Base-by-base conservation (phyloP, 345 rosid species). In the Eucalyptus globulus region DNA sequence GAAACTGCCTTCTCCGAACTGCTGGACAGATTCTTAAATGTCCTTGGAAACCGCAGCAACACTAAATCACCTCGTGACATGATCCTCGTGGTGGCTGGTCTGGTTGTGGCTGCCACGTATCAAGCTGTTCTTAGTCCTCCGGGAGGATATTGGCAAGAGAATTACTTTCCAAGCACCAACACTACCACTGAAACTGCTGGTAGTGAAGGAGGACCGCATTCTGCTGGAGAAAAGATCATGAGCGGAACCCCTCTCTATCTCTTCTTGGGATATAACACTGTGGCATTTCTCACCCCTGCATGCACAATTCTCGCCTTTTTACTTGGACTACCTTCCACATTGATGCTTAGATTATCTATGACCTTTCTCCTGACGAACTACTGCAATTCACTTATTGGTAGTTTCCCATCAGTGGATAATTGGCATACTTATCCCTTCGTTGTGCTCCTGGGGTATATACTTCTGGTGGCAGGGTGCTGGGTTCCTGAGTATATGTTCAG, bases 361-460 rank as follows among this genome's bases (percentile, higher is more conserved):
- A 49, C 19, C 21, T 87, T 31, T 49, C 56, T 87, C 14, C 56
- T 16, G 81, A 6, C 47, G 26, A 65, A 17, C 53, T 87, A 47
- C 44, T 11, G 34, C 40, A 11, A 19, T 6, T 21, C 6, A 17
- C 44, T 86, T 45, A 5, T 60, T 34, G 0, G 17, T 45, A 4
- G 34, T 16, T 31, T 86, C 0, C 14, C 26, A 34, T 69, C 2
- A 5, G 21, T 51, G 0, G 1, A 51, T 51, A 2, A 6, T 51
- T 0, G 54, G 54, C 1, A 51, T 3, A 22, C 54, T 51, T 0
- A 51, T 51, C 2, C 0, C 54, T 51, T 51, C 54, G 0, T 51
- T 16, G 0, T 0, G 22, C 0, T 17, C 54, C 56, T 51, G 56
- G 22, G 56, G 0, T 1, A 17, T 17, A 51, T 51, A 3, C 5